Conservation (phyloP, 1,284 basidiomycete genomes). For the Fistulina hepatica region DNA sequence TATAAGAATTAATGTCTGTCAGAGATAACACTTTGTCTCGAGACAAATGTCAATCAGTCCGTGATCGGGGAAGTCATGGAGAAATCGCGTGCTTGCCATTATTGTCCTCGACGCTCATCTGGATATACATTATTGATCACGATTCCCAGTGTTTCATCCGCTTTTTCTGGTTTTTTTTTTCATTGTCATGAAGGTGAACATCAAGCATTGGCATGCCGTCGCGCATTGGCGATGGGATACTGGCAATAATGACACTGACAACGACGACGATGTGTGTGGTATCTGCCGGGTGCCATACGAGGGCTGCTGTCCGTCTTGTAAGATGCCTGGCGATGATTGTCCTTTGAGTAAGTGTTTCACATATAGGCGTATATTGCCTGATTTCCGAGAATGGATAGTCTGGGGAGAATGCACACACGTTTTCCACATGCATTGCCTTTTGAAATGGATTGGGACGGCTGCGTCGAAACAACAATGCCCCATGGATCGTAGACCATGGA, state of each 20-base stretch:
- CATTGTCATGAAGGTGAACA: conserved; percentile 70
- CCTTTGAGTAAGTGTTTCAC: conserved; percentile 64
- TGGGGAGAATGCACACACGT: conserved; percentile 95
- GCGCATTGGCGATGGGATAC: conserved; percentile 85
- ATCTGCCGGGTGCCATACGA: conserved; percentile 90
- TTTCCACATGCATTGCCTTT: conserved; percentile 90
- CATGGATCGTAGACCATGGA: conserved; percentile 88
- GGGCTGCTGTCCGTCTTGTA: conserved; percentile 87
- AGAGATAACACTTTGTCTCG: too few relatives aligned
- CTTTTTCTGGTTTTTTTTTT: too few relatives aligned
- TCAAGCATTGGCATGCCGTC: conserved; percentile 78
- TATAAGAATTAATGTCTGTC: too few relatives aligned
- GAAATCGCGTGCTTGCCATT: too few relatives aligned
- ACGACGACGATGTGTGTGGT: conserved; percentile 84
- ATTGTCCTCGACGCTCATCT: too few relatives aligned
- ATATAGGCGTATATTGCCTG: conserved; percentile 6
- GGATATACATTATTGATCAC: too few relatives aligned
- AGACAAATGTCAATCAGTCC: too few relatives aligned
- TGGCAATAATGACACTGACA: conserved; percentile 43
- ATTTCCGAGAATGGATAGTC: too few relatives aligned
- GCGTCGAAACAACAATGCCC: conserved; percentile 88
- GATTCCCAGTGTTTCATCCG: too few relatives aligned
- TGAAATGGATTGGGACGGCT: conserved; percentile 87
- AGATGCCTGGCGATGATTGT: conserved; percentile 93
- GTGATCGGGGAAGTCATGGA: too few relatives aligned